Evolutionary conservation across 495 filamentous ascomycete species (phyloP).

Genomic region (Penicillium pancosmium): DNA sequence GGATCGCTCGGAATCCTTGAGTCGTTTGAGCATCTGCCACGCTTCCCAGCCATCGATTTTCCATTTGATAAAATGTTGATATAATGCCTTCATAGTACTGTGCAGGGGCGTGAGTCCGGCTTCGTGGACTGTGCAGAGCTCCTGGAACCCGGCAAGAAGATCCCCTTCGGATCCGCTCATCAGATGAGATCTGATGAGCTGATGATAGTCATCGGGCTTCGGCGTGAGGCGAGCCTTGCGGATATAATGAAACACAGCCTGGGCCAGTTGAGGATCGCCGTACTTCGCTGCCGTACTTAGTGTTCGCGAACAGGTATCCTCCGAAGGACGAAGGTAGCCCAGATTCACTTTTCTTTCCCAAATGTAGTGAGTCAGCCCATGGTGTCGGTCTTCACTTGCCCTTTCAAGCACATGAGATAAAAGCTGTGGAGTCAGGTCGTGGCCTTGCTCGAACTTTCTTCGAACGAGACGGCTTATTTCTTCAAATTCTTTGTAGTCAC

Average conservation of each 20-base stretch:
- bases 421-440: slow-evolving; percentile 49
- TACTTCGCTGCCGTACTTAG: slow-evolving; percentile 68
- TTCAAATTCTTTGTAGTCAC: slow-evolving; percentile 70
- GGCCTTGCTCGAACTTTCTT: slow-evolving; percentile 49
- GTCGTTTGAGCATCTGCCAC: slow-evolving; percentile 55
- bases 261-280: slow-evolving; percentile 63
- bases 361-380: slow-evolving; percentile 61
- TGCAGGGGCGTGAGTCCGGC: slow-evolving; percentile 54
- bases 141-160: slow-evolving; percentile 56
- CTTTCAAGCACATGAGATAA: slow-evolving; percentile 74
- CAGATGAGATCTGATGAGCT: slow-evolving; percentile 69
- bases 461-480: slow-evolving; percentile 70
- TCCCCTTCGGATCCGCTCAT: slow-evolving; percentile 40
- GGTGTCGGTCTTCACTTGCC: slow-evolving; percentile 57
- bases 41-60: slow-evolving; percentile 41
- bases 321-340: slow-evolving; percentile 64
- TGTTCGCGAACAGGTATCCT: slow-evolving; percentile 63
- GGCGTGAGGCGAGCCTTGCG: slow-evolving; percentile 53
- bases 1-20: slow-evolving; percentile 37
- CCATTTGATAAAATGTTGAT: slow-evolving; percentile 39
- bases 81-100: slow-evolving; percentile 62
- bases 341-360: slow-evolving; percentile 62
- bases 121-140: slow-evolving; percentile 69
- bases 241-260: slow-evolving; percentile 41
- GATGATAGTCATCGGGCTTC: slow-evolving; percentile 71